These are phyloP conservation scores for Hymenoscyphus infarciens DNA, from an alignment of 2,329 filamentous ascomycete genomes.

Conservation along the genomic window DNA sequence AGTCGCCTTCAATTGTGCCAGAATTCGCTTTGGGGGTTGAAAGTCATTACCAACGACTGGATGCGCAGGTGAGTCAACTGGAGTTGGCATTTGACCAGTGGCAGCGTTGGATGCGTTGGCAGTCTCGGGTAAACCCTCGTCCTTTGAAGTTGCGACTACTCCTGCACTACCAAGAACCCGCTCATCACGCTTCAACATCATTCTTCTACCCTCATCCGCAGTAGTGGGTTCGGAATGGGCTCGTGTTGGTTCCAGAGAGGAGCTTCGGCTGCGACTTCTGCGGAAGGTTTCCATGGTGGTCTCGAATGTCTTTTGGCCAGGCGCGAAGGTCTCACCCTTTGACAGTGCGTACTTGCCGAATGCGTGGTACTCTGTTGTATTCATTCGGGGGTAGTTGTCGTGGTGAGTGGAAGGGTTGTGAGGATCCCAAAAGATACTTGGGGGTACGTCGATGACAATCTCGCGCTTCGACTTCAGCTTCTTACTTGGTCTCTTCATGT, in stretches of 20 bases:
- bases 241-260: constrained; percentile 27
- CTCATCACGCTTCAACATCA: constrained; percentile 33
- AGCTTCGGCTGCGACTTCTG: constrained; percentile 24
- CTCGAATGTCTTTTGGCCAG: constrained; percentile 46
- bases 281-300: constrained; percentile 31
- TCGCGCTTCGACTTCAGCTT: constrained; percentile 51
- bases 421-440: constrained; percentile 55
- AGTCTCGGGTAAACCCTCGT: constrained; percentile 17
- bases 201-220: constrained; percentile 24
- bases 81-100: neutral
- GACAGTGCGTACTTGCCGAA: constrained; percentile 50
- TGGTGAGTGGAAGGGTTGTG: constrained; percentile 56
- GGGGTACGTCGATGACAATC: constrained; percentile 54
- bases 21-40: constrained; percentile 40
- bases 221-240: constrained; percentile 30
- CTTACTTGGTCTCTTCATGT: constrained; percentile 41
- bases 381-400: constrained; percentile 61
- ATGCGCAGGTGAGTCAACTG: neutral
- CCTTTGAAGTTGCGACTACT: constrained; percentile 2
- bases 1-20: constrained; percentile 66
- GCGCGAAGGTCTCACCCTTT: constrained; percentile 51
- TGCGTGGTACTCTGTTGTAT: constrained; percentile 53
- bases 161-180: constrained; percentile 22
- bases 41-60: constrained; percentile 27
- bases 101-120: constrained; percentile 13